A percentile compares a stretch with the other conserved stretches of the same genome.
phyloP scores from a whole-genome alignment of 257 asterid species.

The Solanum sitiens region DNA sequence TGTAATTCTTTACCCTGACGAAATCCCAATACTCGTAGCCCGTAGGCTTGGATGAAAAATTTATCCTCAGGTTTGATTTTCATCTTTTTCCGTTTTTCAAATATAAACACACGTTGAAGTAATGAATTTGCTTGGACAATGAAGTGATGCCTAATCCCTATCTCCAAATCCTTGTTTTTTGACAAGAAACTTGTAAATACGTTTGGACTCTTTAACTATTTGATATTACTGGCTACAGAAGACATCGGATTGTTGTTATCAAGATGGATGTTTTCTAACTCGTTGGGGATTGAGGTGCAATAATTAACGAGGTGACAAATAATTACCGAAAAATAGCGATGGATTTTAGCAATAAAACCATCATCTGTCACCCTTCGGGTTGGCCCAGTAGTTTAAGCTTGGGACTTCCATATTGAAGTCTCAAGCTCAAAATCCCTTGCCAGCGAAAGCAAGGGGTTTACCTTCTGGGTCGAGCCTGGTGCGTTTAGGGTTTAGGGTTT shows the following conservation, averaged over 20 bases:
- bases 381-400: too few relatives aligned
- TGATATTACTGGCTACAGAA: not conserved
- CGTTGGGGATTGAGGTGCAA: not conserved
- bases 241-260: not conserved
- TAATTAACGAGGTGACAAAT: too few relatives aligned
- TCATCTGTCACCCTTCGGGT: not conserved
- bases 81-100: not conserved
- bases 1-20: conserved; percentile 8
- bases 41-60: not conserved
- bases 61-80: not conserved
- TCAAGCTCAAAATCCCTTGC: too few relatives aligned
- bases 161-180: not conserved
- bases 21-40: not conserved
- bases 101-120: not conserved
- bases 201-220: not conserved
- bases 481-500: too few relatives aligned
- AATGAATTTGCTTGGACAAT: not conserved
- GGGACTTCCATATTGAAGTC: too few relatives aligned
- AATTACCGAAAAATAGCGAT: not conserved
- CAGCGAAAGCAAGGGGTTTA: too few relatives aligned
- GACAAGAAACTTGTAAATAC: not conserved
- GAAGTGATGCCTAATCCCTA: not conserved
- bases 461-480: too few relatives aligned
- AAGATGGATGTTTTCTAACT: not conserved
- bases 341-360: too few relatives aligned